Evolutionary conservation across 225 moss, liverwort and hornwort species (phyloP), one percentile per base, ranked within the genome.

Genomic region (Anthoceros angustus): DNA sequence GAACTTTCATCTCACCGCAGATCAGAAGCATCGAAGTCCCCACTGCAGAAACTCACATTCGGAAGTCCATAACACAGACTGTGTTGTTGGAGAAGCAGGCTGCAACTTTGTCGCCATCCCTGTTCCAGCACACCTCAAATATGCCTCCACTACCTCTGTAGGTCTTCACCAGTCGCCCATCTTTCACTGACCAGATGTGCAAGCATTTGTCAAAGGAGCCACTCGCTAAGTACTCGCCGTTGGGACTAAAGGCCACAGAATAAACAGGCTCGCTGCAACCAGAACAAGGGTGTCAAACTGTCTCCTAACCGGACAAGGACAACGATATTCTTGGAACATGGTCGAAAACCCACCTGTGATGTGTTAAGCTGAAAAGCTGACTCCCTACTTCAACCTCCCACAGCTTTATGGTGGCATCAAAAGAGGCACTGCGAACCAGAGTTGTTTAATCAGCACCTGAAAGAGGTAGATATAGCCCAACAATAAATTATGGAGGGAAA

Each of bases 51-150:
- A 32, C 32, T 75, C 83, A 94, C 77, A 88, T 70, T 70, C 87
- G 81, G 40, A 95, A 95, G 77, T 95, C 94, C 71, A 95, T 71
- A 64, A 95, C 94, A 73, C 94, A 95, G 41, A 95, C 94, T 25
- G 94, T 95, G 71, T 95, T 95, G 62, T 95, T 95, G 18, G 94
- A 95, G 69, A 95, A 95, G 77, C 94, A 95, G 55, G 94, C 94
- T 39, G 94, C 94, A 43, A 95, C 94, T 84, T 90, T 95, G 74
- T 95, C 94, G 45, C 94, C 94, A 64, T 95, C 94, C 48, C 85
- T 88, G 75, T 95, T 95, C 94, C 94, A 95, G 77, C 94, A 95
- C 64, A 95, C 94, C 75, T 95, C 94, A 78, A 95, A 95, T 62
- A 95, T 95, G n/a, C 94, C 94, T 41, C 94, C 94, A 69, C 94